Conservation (phyloP, 1,284 basidiomycete species). For the Ustilago sp. region DNA sequence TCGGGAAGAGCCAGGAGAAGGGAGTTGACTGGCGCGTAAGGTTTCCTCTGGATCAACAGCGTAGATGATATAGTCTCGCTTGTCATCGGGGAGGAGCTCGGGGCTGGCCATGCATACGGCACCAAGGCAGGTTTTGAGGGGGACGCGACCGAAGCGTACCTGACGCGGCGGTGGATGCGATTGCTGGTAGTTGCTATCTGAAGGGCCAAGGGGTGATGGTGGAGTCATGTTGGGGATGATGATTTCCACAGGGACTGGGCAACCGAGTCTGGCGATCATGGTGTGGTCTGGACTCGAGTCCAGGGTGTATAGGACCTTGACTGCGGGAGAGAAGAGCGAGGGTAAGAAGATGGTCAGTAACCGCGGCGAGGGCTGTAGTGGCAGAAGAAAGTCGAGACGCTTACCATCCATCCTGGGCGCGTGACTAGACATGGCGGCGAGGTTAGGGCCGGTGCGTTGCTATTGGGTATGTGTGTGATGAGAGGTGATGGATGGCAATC, state of each 20-base stretch:
- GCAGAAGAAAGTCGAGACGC: background rate
- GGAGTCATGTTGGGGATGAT: conserved; percentile 51
- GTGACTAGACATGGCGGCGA: conserved; percentile 53
- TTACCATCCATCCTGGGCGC: conserved; percentile 48
- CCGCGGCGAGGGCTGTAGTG: background rate
- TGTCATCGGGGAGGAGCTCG: conserved; percentile 62
- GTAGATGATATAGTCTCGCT: conserved; percentile 66
- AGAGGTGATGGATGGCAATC: conserved; percentile 6
- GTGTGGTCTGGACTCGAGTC: conserved; percentile 63
- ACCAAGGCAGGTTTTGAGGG: conserved; percentile 66
- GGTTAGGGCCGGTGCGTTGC: background rate
- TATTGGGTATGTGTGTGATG: background rate
- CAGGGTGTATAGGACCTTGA: conserved; percentile 68
- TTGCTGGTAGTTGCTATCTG: conserved; percentile 29
- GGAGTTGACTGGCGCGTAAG: conserved; percentile 41
- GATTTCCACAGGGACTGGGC: conserved; percentile 53
- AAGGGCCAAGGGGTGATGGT: conserved; percentile 27
- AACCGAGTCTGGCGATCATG: conserved; percentile 61
- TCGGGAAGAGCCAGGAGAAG: conserved; percentile 38
- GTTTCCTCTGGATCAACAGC: conserved; percentile 68
- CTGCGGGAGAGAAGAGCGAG: conserved; percentile 25
- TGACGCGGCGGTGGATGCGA: conserved; percentile 24
- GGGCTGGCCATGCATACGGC: conserved; percentile 68
- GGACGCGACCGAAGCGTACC: conserved; percentile 57
- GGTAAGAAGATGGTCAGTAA: conserved; percentile 1